Percentiles rank a stretch among this genome's conserved stretches.
Evolutionary conservation across 345 rosid species (phyloP).

Genomic region (Camelina hispida): DNA sequence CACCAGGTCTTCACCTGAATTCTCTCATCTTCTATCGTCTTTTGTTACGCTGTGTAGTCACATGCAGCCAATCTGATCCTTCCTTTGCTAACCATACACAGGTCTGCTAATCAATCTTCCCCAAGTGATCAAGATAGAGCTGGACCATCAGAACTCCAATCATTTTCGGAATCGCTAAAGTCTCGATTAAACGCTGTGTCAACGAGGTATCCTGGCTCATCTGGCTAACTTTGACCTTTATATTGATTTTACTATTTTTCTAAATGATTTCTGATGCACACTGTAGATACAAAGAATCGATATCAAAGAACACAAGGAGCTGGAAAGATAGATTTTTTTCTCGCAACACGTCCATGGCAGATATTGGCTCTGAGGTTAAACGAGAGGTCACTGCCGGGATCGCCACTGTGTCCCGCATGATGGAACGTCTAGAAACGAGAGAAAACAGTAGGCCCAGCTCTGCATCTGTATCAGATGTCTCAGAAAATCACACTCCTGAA

Average conservation of each 20-base stretch:
- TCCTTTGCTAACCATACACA: slow-evolving; percentile 32
- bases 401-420: slow-evolving; percentile 84
- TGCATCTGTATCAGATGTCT: slow-evolving; percentile 54
- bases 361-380: slow-evolving; percentile 78
- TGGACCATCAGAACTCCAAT: slow-evolving; percentile 85
- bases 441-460: slow-evolving; percentile 51
- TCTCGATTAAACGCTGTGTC: slow-evolving; percentile 80
- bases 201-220: slow-evolving; percentile 53
- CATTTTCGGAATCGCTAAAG: slow-evolving; percentile 86
- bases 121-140: slow-evolving; percentile 75
- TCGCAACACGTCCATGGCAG: slow-evolving; percentile 71
- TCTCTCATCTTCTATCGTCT: slow-evolving; percentile 19
- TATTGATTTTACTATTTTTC: background rate
- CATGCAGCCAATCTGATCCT: slow-evolving; percentile 13
- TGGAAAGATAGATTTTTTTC: slow-evolving; percentile 94
- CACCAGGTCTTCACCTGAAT: slow-evolving; percentile 53
- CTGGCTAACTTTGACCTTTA: slow-evolving; percentile 8
- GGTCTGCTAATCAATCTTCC: slow-evolving; percentile 61
- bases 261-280: slow-evolving; percentile 16
- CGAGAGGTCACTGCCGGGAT: slow-evolving; percentile 89
- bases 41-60: slow-evolving; percentile 7
- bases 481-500: slow-evolving; percentile 51
- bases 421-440: slow-evolving; percentile 76
- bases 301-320: slow-evolving; percentile 89
- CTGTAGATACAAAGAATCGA: slow-evolving; percentile 86